phyloP scores from a whole-genome alignment of 2,329 filamentous ascomycete species.

The Acrodontium crateriforme region DNA sequence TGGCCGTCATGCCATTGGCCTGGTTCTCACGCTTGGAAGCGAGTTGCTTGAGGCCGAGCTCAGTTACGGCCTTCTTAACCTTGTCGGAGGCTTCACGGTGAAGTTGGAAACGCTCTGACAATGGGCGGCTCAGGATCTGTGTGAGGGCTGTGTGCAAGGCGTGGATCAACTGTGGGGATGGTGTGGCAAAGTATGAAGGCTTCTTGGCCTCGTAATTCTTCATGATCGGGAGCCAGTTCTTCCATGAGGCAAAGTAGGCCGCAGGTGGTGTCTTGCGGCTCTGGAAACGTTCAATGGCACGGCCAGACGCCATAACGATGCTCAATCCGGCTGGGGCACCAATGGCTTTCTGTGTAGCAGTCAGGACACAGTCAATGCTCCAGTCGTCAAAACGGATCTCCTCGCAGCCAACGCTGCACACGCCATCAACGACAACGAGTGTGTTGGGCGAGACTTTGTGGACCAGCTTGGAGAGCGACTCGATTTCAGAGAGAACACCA shows the following conservation, averaged over 20 bases:
- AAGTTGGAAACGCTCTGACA: conserved; percentile 68
- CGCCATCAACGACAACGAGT: conserved; percentile 82
- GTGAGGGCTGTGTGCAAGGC: conserved; percentile 79
- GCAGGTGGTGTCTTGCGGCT: conserved; percentile 66
- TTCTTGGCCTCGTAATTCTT: conserved; percentile 98
- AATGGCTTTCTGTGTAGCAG: conserved; percentile 92
- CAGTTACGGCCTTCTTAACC: conserved; percentile 70
- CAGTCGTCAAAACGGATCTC: conserved; percentile 94
- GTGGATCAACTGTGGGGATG: conserved; percentile 83
- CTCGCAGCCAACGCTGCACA: conserved; percentile 92
- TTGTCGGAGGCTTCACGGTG: conserved; percentile 70
- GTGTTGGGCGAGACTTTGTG: conserved; percentile 81
- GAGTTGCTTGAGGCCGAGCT: conserved; percentile 76
- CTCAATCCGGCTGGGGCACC: conserved; percentile 87
- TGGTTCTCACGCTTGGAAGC: conserved; percentile 78
- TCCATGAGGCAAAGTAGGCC: conserved; percentile 91
- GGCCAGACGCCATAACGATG: conserved; percentile 85
- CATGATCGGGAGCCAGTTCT: conserved; percentile 98
- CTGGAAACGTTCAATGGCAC: conserved; percentile 70
- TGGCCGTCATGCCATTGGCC: conserved; percentile 94
- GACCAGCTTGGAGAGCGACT: conserved; percentile 69
- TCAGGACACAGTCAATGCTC: conserved; percentile 84
- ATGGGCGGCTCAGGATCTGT: conserved; percentile 69
- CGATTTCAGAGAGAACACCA: conserved; percentile 83
- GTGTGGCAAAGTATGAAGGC: conserved; percentile 94